Evolutionary conservation across 2,329 filamentous ascomycete species (phyloP).

Genomic region (Fusarium nelsonii): DNA sequence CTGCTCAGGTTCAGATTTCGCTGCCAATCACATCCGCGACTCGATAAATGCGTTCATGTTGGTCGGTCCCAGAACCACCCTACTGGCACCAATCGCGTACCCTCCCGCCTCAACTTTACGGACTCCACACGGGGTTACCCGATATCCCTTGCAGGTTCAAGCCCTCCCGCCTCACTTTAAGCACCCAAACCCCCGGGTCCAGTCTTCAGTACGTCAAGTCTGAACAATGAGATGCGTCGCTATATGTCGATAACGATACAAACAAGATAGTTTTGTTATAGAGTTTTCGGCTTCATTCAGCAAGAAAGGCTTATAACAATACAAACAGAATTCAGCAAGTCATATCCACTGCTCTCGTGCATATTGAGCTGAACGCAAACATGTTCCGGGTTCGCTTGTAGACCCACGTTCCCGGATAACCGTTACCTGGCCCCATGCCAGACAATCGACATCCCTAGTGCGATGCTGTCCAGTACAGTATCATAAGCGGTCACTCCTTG

Average conservation of each 20-base stretch:
- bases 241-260: neutral
- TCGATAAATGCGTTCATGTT: constrained; percentile 39
- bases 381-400: constrained; percentile 13
- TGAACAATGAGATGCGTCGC: neutral
- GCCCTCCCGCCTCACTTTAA: constrained; percentile 47
- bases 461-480: constrained; percentile 12
- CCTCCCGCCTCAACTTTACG: constrained; percentile 44
- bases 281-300: neutral
- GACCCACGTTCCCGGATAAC: constrained; percentile 34
- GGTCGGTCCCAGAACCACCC: constrained; percentile 46
- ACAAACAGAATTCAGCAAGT: neutral
- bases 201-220: constrained; percentile 2
- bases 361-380: constrained; percentile 26
- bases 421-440: constrained; percentile 30
- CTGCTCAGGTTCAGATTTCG: constrained; percentile 34
- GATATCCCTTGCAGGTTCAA: constrained; percentile 46
- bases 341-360: neutral
- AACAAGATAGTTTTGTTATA: neutral
- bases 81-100: constrained; percentile 49
- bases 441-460: constrained; percentile 22
- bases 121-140: constrained; percentile 49
- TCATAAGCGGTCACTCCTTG: constrained; percentile 25
- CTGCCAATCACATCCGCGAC: constrained; percentile 40
- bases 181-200: constrained; percentile 40
- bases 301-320: neutral